Percentiles rank a stretch among this genome's conserved stretches.
Conservation (phyloP, 2,329 filamentous ascomycete species). For the Westerdykella aurantiaca region DNA sequence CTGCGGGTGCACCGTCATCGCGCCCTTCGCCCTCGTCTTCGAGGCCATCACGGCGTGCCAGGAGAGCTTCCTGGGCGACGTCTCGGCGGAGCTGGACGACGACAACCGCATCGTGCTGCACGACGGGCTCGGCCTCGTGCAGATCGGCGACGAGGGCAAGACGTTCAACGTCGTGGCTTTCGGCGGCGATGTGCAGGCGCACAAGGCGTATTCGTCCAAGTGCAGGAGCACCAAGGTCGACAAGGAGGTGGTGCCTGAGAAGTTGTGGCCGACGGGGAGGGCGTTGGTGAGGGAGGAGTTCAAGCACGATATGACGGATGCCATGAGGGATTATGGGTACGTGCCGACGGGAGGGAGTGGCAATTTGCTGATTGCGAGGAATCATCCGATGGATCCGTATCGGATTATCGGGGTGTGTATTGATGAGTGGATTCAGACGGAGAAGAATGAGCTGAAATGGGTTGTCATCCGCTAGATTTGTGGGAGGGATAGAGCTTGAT, state of each 20-base stretch:
- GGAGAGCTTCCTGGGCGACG: conserved; percentile 14
- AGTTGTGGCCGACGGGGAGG: conserved; percentile 7
- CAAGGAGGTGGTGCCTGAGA: conserved; percentile 1
- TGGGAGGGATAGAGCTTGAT: no score
- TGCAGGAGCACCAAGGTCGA: conserved; percentile 10
- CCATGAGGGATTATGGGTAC: conserved; percentile 11
- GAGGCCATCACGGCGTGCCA: conserved; percentile 14
- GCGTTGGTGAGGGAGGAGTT: conserved; percentile 24
- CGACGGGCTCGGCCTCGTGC: conserved; percentile 20
- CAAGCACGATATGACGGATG: conserved; percentile 12
- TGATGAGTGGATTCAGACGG: neutral
- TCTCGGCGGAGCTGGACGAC: conserved; percentile 3
- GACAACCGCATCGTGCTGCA: conserved; percentile 15
- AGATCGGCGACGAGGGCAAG: conserved; percentile 20
- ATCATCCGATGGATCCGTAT: conserved; percentile 1
- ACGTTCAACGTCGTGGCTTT: conserved; percentile 19
- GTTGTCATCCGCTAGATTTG: no score
- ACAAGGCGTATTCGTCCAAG: conserved; percentile 8
- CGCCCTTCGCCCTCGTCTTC: conserved; percentile 17
- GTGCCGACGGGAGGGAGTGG: conserved; percentile 7
- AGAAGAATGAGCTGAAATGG: neutral
- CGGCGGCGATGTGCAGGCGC: conserved; percentile 11
- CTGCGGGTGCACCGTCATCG: conserved; percentile 20
- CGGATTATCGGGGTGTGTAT: conserved; percentile 1
- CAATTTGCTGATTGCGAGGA: conserved; percentile 8